Evolutionary conservation across 139 green algal genomes (phyloP).

Genomic region (Helicosporidium sp.): DNA sequence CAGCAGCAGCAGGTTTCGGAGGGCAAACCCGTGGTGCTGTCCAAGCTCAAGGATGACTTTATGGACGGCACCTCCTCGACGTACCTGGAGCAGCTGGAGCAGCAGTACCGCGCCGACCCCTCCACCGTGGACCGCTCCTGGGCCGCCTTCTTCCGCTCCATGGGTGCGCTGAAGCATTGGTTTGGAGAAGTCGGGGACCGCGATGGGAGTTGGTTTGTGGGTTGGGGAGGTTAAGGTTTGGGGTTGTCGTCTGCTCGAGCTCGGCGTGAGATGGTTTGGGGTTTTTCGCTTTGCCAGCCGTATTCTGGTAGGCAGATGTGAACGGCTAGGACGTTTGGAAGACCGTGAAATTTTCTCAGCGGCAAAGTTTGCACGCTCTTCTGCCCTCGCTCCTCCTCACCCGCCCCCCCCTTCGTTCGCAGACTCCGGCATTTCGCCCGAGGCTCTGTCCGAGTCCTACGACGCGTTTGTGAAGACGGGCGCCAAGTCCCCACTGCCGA

Average conservation of each 20-base stretch:
- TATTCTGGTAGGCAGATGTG: too few species aligned
- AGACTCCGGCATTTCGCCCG: slow-evolving; percentile 58
- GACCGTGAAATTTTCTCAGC: neutral
- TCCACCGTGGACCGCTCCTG: slow-evolving; percentile 65
- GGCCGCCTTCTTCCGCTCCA: slow-evolving; percentile 62
- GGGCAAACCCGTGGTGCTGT: slow-evolving; percentile 56
- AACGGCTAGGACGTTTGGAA: too few species aligned
- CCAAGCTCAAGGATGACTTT: slow-evolving; percentile 84
- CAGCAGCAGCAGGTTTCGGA: neutral
- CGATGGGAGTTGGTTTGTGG: neutral
- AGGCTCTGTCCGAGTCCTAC: slow-evolving; percentile 70
- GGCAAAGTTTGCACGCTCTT: too few species aligned
- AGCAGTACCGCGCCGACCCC: slow-evolving; percentile 56
- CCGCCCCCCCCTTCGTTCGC: slow-evolving; percentile 4
- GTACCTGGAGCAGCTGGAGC: slow-evolving; percentile 79
- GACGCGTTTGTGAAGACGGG: slow-evolving; percentile 56
- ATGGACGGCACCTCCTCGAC: slow-evolving; percentile 64
- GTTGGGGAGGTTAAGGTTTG: slow-evolving; percentile 1
- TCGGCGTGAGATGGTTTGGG: too few species aligned
- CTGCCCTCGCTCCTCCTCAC: too few species aligned
- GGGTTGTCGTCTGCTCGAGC: too few species aligned
- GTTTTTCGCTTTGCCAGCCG: too few species aligned
- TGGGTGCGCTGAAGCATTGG: slow-evolving; percentile 40
- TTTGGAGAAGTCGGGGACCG: too few species aligned
- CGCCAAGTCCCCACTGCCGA: slow-evolving; percentile 32